Conservation (phyloP, 73 alveolate species). For the Chromera velia region DNA sequence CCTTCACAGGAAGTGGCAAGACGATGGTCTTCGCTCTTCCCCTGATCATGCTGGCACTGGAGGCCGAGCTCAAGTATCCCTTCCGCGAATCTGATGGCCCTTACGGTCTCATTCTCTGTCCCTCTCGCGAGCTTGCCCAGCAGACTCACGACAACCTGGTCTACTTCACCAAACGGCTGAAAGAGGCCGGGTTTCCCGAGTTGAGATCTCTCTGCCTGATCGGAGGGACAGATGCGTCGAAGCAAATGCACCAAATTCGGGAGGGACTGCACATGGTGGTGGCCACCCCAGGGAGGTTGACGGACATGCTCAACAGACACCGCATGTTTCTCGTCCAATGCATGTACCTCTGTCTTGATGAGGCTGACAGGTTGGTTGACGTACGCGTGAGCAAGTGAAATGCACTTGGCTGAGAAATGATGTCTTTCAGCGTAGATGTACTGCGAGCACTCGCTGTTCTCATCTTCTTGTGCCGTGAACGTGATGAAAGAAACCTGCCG, state of each 20-base stretch:
- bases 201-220: conserved; percentile 23
- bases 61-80: conserved; percentile 22
- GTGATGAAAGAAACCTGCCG: no score
- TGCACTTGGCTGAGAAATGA: no score
- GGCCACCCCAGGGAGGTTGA: conserved; percentile 52
- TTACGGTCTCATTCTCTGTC: conserved; percentile 52
- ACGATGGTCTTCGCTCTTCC: conserved; percentile 45
- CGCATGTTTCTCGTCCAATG: conserved; percentile 61
- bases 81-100: conserved; percentile 28
- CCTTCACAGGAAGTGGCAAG: conserved; percentile 51
- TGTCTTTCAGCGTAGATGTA: no score
- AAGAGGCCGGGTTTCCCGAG: conserved; percentile 39
- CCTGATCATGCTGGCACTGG: conserved; percentile 34
- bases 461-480: no score
- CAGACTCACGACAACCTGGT: conserved; percentile 56
- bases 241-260: background rate
- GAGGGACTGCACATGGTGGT: conserved; percentile 37
- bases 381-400: no score
- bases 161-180: conserved; percentile 23
- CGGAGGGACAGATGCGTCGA: conserved; percentile 12
- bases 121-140: conserved; percentile 63
- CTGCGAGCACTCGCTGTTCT: no score
- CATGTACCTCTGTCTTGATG: conserved; percentile 55
- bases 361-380: conserved; percentile 69
- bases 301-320: conserved; percentile 38